Base-by-base conservation (phyloP, 2,329 filamentous ascomycete genomes). In the Fusarium verticillioides region DNA sequence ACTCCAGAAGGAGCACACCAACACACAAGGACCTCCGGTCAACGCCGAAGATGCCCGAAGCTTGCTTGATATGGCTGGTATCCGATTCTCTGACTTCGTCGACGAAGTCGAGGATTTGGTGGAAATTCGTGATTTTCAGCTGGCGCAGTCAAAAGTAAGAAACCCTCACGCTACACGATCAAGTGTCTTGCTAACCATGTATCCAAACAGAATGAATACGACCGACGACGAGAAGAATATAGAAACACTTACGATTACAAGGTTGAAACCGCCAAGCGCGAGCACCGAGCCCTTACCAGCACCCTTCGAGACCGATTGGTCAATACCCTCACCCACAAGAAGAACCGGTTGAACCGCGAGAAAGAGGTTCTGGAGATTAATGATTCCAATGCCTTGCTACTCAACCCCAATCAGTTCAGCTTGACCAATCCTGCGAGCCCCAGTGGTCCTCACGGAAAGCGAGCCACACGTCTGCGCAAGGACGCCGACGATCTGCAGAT, bases 41-140 rank as follows among this genome's bases (percentile, higher is more conserved):
- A 79, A 84, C 57, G 81, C 82, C 23, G 84, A 85, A 42, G 80
- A 75, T 62, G 85, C 85, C 32, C 83, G 89, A 83, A 88, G 89
- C 78, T 83, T 93, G 79, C 80, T 94, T 32, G 88, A 92, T 60
- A 92, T 93, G 84, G 94, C 94, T 39, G 96, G 96, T 4, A 94
- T 92, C 78, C 90, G 93, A 79, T 98, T 97, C 81, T 88, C 92
- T 66, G 91, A 94, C 75, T 98, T 97, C 84, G 90, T 96, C 26
- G 90, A 94, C 75, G 91, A 96, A 70, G 89, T 98, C 60, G 97
- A 98, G 80, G 92, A 97, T 81, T 89, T 94, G 12, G 91, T 97
- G 74, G 95, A 98, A 82, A 90, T 94, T 78, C 90, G 94, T 76
- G 96, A 99, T 84, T 91, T 93, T 72, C 91, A 95, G 77, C 84